Conservation (phyloP, 805 yeast species). For the Kluyveromyces lactis region DNA sequence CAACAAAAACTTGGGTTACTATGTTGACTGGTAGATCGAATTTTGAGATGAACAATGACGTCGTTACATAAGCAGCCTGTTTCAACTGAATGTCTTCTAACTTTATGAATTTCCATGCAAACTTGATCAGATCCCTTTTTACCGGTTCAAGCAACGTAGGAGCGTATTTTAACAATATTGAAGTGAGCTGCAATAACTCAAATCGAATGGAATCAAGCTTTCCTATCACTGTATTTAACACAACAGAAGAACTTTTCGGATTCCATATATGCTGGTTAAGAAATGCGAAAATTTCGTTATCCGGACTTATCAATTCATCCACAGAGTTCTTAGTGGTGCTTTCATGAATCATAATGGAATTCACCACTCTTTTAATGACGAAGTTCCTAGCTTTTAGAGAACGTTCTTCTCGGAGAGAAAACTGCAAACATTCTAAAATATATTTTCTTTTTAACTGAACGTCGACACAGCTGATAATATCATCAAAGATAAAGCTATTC, state of each 20-base stretch:
- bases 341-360: slow-evolving; percentile 57
- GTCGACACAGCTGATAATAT: slow-evolving; percentile 46
- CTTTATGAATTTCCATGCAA: slow-evolving; percentile 89
- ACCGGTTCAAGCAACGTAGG: slow-evolving; percentile 50
- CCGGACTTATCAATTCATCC: slow-evolving; percentile 34
- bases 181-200: slow-evolving; percentile 73
- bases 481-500: slow-evolving; percentile 48
- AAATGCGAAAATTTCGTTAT: slow-evolving; percentile 5
- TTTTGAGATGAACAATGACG: slow-evolving; percentile 75
- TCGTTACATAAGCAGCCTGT: slow-evolving; percentile 86
- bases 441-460: slow-evolving; percentile 39
- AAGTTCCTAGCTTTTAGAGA: slow-evolving; percentile 50
- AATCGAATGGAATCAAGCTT: slow-evolving; percentile 65
- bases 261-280: slow-evolving; percentile 71
- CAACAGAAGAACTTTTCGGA: slow-evolving; percentile 33
- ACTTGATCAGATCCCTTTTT: slow-evolving; percentile 80
- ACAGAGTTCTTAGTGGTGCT: slow-evolving; percentile 42
- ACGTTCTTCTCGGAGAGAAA: slow-evolving; percentile 36
- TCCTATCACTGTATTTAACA: slow-evolving; percentile 44
- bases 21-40: slow-evolving; percentile 85
- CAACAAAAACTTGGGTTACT: slow-evolving; percentile 88
- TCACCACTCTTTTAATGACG: slow-evolving; percentile 53
- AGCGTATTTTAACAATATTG: slow-evolving; percentile 62
- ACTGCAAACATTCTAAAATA: slow-evolving; percentile 43
- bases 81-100: slow-evolving; percentile 83